Evolutionary conservation across 2,329 filamentous ascomycete genomes (phyloP), one percentile per base, ranked within the genome.

Genomic region (Botrytis sinoallii): DNA sequence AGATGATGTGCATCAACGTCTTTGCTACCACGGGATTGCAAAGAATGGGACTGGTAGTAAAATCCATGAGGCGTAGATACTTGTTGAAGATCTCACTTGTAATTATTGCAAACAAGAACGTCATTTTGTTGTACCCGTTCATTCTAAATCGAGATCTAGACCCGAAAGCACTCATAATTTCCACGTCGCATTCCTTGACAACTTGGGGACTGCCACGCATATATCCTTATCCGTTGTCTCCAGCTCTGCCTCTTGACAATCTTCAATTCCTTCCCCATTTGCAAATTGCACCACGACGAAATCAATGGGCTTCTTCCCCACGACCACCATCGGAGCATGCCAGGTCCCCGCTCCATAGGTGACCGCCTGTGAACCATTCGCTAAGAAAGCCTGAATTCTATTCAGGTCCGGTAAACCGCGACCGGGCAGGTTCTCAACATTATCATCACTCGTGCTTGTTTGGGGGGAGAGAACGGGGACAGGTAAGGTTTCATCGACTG

Each of bases 271-370:
- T 20, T 96, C 91, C 3, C 93, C 94, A 82, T 97, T 98, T 48
- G 91, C 90, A 84, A 93, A 96, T 84, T 98, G 95, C 77, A 93
- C 88, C 2, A 98, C 95, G 8, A 97, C 88, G 82, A 98, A 98
- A 81, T 96, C 93, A 66, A 98, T 85, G 32, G 90, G 86, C 71
- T 85, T 83, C 63, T 84, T 82, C 0, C 95, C 95, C 67, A 98
- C 83, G 25, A 93, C 94, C 22, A 94, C 92, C 95, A 99, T 98
- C 0, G 96, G 96, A 75, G 95, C 94, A 85, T 99, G 96, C 89
- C 91, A 99, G 71, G 94, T 98, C 8, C 94, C 96, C 1, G 93
- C 90, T 1, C 89, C 94, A 82, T 98, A 99, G 4, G 94, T 98
- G 22, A 99, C 93, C 18, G 94, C 95, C 84, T 97, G 94, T 38